Evolutionary conservation across 192 early-diverging fungal species (phyloP), one percentile per base, ranked within the genome.

Genomic region (Umbelopsis sp.): DNA sequence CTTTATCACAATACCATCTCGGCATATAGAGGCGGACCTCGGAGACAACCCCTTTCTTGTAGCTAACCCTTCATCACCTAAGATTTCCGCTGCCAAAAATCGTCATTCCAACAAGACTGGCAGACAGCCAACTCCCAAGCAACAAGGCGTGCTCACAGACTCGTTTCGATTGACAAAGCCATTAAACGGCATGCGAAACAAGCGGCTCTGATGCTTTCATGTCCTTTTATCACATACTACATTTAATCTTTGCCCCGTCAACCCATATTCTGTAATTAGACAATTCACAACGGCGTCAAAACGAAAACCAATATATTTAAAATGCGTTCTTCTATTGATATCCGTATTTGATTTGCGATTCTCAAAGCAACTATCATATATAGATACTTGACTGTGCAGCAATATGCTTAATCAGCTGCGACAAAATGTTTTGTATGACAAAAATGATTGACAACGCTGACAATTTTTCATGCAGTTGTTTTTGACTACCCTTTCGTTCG

Each of bases 211-310:
- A 62, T 34, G 29, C 26, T 34, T 36, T 20, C 26, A 3, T 34
- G 25, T 32, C 56, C 16, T 17, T 32, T 26, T 62, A 29, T 62
- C 31, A 2, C 17, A 2, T 62, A 32, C 26, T 62, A 34, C 12
- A n/a, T 62, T 14, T 62, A 62, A 53, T 53, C 21, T 26, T 53
- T 26, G 14, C 25, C 22, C 52, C 8, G 5, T 24, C 52, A 9
- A n/a, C 26, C 52, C 26, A 12, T 62, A 34, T 62, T 62, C 31
- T 62, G 56, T 62, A 62, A 62, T 62, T 62, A 62, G 56, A 62
- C 56, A 1, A 54, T n/a, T n/a, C 26, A 11, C 4, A 11, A 41
- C 34, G 8, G 26, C 47, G 47, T n/a, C 16, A 21, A 4, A 49
- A 49, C 5, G 47, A n/a, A 17, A 3, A 49, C n/a, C n/a, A n/a